Percentiles rank a stretch among this genome's conserved stretches.
Evolutionary conservation across 2,329 filamentous ascomycete species (phyloP).

Genomic region (Biscogniauxia marginata): DNA sequence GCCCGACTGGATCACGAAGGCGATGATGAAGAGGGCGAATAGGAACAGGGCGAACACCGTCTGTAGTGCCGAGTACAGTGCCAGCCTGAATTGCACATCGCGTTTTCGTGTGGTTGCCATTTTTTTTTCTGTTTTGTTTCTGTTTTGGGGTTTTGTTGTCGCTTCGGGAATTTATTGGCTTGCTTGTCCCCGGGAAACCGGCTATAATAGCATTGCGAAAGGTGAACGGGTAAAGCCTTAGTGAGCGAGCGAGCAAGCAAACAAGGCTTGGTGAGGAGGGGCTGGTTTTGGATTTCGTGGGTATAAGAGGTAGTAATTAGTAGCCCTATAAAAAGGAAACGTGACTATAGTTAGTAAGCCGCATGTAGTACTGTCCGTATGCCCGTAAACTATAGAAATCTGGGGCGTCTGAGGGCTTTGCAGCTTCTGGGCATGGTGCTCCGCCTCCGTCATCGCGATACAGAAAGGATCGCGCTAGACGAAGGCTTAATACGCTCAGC

Average conservation of each 20-base stretch:
- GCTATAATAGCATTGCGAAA: neutral
- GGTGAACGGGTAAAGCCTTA: neutral
- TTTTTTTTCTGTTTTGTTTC: neutral
- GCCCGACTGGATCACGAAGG: conserved; percentile 12
- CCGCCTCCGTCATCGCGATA: neutral
- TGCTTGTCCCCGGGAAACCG: neutral
- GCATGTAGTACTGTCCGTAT: neutral
- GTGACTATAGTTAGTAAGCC: neutral
- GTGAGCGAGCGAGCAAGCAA: neutral
- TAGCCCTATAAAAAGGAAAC: neutral
- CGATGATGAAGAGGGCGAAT: conserved; percentile 16
- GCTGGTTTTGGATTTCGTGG: too few relatives aligned
- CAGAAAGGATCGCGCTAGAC: neutral
- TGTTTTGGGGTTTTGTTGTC: neutral
- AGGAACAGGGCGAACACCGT: conserved; percentile 10
- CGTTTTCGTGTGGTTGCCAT: neutral
- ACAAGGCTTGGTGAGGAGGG: too few relatives aligned
- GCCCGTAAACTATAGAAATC: neutral
- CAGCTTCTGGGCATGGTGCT: neutral
- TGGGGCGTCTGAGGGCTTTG: neutral
- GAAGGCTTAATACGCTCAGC: neutral
- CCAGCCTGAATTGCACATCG: neutral
- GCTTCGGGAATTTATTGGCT: neutral
- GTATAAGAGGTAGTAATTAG: too few relatives aligned
- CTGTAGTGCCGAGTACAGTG: conserved; percentile 9